A percentile compares a stretch with the other conserved stretches of the same genome.
Conservation (phyloP, 768 basidiomycete genomes). For the Psilocybe azurescens region DNA sequence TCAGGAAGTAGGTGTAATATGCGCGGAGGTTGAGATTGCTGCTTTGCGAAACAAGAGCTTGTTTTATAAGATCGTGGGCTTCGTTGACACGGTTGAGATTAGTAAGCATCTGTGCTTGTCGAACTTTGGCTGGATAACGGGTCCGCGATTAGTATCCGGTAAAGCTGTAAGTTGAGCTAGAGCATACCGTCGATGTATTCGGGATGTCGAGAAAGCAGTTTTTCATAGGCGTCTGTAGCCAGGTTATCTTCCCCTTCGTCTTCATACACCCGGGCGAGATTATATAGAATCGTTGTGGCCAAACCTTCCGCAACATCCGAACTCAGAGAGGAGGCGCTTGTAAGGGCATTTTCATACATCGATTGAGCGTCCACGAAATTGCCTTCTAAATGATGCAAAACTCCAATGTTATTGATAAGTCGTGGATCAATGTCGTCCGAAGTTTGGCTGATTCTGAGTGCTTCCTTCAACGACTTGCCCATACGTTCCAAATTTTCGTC, state of each 20-base stretch:
- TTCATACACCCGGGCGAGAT: conserved; percentile 91
- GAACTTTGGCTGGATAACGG: conserved; percentile 79
- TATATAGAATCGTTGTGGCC: conserved; percentile 87
- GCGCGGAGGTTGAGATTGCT: conserved; percentile 88
- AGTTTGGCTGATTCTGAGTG: conserved; percentile 65
- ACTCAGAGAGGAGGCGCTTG: conserved; percentile 51
- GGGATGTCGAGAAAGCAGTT: conserved; percentile 87
- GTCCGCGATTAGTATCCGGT: conserved; percentile 3
- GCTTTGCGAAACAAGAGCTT: conserved; percentile 80
- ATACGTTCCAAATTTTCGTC: conserved; percentile 79
- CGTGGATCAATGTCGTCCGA: conserved; percentile 62
- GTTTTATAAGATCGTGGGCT: conserved; percentile 89
- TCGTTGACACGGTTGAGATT: conserved; percentile 74
- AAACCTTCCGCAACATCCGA: conserved; percentile 64
- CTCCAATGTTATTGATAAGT: conserved; percentile 82
- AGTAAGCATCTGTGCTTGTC: conserved; percentile 83
- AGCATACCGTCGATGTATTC: conserved; percentile 93
- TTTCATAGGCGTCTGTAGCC: conserved; percentile 87
- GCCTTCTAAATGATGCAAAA: conserved; percentile 73
- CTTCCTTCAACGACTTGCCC: conserved; percentile 74
- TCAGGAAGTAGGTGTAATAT: conserved; percentile 92
- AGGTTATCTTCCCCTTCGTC: conserved; percentile 73
- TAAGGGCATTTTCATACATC: conserved; percentile 79
- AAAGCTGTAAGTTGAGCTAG: not conserved
- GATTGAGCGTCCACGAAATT: conserved; percentile 57